These are phyloP conservation scores for Sordariomycetes sp. DNA, from an alignment of 2,329 filamentous ascomycete genomes.

Conservation along the genomic window DNA sequence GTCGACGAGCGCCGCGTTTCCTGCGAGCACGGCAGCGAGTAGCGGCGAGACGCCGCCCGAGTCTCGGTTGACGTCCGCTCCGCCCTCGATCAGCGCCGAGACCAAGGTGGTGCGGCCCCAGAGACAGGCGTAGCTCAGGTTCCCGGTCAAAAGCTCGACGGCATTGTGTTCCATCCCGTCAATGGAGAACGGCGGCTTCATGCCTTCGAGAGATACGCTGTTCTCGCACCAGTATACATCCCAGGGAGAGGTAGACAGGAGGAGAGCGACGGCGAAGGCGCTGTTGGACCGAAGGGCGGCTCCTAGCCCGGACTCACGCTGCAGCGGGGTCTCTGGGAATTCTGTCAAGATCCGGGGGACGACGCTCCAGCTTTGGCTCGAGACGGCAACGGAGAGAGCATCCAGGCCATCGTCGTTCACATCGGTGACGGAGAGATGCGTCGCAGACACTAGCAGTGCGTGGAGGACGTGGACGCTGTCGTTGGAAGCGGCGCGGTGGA, in stretches of 20 bases:
- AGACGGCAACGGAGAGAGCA: neutral
- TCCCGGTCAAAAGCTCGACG: neutral
- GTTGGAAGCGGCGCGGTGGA: neutral
- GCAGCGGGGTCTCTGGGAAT: neutral
- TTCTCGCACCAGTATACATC: neutral
- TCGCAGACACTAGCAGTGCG: neutral
- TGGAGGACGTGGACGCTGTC: neutral
- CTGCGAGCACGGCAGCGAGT: neutral
- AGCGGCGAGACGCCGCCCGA: neutral
- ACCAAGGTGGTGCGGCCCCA: neutral
- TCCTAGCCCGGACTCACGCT: neutral
- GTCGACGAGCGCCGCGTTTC: neutral
- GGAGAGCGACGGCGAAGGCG: neutral
- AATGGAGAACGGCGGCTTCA: neutral
- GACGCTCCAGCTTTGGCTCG: neutral
- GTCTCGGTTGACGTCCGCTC: neutral
- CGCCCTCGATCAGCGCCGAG: neutral
- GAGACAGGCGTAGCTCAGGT: neutral
- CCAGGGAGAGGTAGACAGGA: neutral
- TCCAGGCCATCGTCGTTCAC: neutral
- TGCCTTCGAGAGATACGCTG: neutral
- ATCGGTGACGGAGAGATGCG: neutral
- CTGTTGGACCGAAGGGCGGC: neutral
- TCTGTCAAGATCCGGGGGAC: neutral
- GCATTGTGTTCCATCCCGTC: neutral